Conservation (phyloP, 768 basidiomycete species). For the Sporobolomyces phaffii region DNA sequence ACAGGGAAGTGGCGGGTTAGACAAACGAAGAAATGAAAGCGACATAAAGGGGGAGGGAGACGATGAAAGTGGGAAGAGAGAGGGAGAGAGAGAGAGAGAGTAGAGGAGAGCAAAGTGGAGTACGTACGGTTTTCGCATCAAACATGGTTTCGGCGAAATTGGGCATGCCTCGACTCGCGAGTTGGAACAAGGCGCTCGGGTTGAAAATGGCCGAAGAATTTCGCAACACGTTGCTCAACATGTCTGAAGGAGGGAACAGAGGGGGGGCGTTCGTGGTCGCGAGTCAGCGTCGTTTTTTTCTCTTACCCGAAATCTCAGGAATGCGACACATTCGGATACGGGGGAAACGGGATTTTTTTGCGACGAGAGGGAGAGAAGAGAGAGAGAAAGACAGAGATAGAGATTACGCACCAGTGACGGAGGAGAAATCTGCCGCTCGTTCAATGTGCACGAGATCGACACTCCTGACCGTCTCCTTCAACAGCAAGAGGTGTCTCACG, state of each 20-base stretch:
- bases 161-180: constrained; percentile 34
- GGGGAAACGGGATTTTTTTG: too few relatives aligned
- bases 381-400: too few relatives aligned
- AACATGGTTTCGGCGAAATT: constrained; percentile 56
- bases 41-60: too few relatives aligned
- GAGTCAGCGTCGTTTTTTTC: neutral
- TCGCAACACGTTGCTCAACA: constrained; percentile 19
- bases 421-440: constrained; percentile 46
- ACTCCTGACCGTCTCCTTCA: constrained; percentile 81
- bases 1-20: too few relatives aligned
- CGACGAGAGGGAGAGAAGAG: too few relatives aligned
- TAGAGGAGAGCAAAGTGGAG: neutral
- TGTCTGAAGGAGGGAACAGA: constrained; percentile 11
- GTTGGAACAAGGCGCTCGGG: constrained; percentile 34
- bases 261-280: neutral
- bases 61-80: neutral
- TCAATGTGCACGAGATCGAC: constrained; percentile 60
- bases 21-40: too few relatives aligned
- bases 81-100: neutral
- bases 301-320: too few relatives aligned
- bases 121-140: constrained; percentile 63
- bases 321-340: too few relatives aligned
- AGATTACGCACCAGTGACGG: constrained; percentile 38
- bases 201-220: constrained; percentile 32
- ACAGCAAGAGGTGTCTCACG: constrained; percentile 76